These are phyloP conservation scores for Tulasnella sp. DNA, from an alignment of 768 basidiomycete species.

Conservation along the genomic window DNA sequence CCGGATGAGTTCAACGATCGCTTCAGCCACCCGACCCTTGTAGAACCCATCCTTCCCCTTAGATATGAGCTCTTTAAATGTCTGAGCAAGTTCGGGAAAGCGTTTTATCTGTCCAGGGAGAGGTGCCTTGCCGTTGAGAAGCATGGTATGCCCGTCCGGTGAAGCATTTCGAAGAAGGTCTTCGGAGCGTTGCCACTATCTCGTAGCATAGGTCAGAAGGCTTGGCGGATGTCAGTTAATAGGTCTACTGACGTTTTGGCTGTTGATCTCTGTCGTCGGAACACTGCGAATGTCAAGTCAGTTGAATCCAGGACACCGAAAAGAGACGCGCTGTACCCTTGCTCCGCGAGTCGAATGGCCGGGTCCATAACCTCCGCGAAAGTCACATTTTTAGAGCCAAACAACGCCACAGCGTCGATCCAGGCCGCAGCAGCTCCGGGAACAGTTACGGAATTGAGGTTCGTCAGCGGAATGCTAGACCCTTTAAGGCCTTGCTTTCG, in stretches of 20 bases:
- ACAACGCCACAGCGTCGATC: conserved; percentile 73
- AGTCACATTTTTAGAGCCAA: conserved; percentile 63
- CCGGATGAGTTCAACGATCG: conserved; percentile 74
- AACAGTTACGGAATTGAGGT: conserved; percentile 54
- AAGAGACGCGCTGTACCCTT: conserved; percentile 53
- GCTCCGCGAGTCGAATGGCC: conserved; percentile 82
- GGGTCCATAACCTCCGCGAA: conserved; percentile 69
- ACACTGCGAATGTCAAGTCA: conserved; percentile 36
- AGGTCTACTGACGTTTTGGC: conserved; percentile 36
- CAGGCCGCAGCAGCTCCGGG: conserved; percentile 88
- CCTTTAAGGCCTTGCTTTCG: conserved; percentile 57
- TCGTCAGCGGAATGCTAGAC: conserved; percentile 55
- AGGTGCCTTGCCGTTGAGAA: conserved; percentile 72
- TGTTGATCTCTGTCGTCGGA: conserved; percentile 77
- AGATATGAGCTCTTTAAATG: conserved; percentile 66
- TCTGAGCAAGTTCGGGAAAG: conserved; percentile 68
- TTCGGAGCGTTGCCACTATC: conserved; percentile 45
- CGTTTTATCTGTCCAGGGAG: conserved; percentile 72
- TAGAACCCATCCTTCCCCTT: conserved; percentile 91
- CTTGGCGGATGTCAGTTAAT: neutral
- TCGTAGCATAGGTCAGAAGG: conserved; percentile 9
- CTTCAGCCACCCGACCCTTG: conserved; percentile 78
- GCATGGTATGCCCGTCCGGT: conserved; percentile 75
- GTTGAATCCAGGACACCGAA: neutral
- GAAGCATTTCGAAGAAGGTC: conserved; percentile 68